Conservation (phyloP, 306 rosid genomes). For the Alnus rubra region DNA sequence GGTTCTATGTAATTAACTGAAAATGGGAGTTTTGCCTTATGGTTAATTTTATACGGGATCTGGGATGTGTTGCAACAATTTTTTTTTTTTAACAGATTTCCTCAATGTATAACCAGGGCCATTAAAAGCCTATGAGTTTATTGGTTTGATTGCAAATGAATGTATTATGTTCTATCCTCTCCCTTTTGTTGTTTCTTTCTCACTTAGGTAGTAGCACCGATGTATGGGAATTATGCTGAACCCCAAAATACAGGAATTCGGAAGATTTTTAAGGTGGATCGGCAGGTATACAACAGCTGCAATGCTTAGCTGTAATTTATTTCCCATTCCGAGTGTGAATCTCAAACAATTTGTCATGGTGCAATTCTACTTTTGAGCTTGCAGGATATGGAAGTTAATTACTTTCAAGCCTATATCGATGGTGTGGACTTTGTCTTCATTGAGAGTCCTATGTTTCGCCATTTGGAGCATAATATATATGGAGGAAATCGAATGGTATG, state of each 20-base stretch:
- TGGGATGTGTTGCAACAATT: background rate
- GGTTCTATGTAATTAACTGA: slow-evolving; percentile 19
- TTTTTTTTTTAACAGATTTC: background rate
- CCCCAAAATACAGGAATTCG: slow-evolving; percentile 59
- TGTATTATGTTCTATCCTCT: background rate
- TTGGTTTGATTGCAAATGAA: background rate
- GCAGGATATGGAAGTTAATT: slow-evolving; percentile 81
- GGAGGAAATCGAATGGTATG: slow-evolving; percentile 80
- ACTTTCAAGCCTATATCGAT: slow-evolving; percentile 73
- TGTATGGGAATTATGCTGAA: slow-evolving; percentile 65
- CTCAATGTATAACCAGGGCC: background rate
- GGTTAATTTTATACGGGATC: background rate
- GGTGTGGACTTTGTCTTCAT: slow-evolving; percentile 91
- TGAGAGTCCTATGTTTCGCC: slow-evolving; percentile 55
- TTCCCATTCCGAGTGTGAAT: slow-evolving; percentile 10
- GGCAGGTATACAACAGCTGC: slow-evolving; percentile 64
- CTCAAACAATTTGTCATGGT: slow-evolving; percentile 14
- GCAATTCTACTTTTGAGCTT: slow-evolving; percentile 29
- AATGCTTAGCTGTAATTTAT: slow-evolving; percentile 20
- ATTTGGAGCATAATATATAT: slow-evolving; percentile 59
- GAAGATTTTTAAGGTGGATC: slow-evolving; percentile 66
- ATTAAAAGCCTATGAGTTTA: background rate
- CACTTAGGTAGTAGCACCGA: slow-evolving; percentile 77
- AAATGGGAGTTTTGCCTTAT: background rate
- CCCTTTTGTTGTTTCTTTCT: slow-evolving; percentile 26